Evolutionary conservation across 2,329 filamentous ascomycete genomes (phyloP), one percentile per base, ranked within the genome.

Genomic region (Fusarium sp.): DNA sequence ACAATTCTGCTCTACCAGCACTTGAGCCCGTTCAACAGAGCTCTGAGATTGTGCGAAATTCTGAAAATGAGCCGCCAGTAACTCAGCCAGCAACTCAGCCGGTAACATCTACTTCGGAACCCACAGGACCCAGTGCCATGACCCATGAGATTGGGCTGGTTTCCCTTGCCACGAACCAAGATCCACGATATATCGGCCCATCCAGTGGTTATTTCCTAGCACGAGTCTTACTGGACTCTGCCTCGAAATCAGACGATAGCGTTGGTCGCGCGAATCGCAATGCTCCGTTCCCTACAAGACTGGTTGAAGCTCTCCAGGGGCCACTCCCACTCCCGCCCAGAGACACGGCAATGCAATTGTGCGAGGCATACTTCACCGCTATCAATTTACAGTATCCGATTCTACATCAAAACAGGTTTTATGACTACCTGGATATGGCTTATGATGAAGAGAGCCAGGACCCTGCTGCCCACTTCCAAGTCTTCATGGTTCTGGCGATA

Each of bases 131-230:
- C 54, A 75, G 73, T 61, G 70, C 72, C 7, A 74, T 84, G 5
- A 84, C 85, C 4, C 87, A 89, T 67, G 86, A 89, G 69, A 87
- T 89, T 22, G 87, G 87, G 0, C 75, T 89, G 20, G 83, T 89
- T 0, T 87, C 87, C 0, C 79, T 89, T 3, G 85, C 85, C 4
- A 82, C 82, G 7, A 85, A 84, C 31, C 81, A 83, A 48, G 86
- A 87, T 26, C 85, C 84, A 7, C 82, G 85, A 64, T 89, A 89
- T 54, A 86, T 89, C 20, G 88, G 88, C 0, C 87, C 88, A 6
- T 89, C 88, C 0, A 89, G 87, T 42, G 88, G 87, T 3, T 88
- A 87, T 63, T 87, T 88, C 47, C 82, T 89, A 18, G 86, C 87
- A 5, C 84, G 85, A 2, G 80, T 88, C 6, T 83, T 89, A 72